Conservation (phyloP, 108 stramenopile genomes). For the Craspedostauros australis region DNA sequence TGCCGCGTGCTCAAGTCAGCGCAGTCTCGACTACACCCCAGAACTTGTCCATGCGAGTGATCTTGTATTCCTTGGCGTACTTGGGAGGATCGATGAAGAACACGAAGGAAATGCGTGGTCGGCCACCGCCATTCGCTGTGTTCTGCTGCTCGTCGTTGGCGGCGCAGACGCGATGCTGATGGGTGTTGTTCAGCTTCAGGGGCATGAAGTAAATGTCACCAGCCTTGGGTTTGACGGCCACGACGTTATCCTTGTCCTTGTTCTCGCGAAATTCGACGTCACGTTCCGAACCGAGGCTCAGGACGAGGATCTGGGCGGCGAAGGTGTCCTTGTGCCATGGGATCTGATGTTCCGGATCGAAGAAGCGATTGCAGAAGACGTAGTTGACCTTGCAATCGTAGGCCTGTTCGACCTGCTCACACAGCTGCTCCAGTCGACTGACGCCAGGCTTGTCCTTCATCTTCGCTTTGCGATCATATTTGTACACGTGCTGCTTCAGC, state of each 20-base stretch:
- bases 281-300: conserved; percentile 3
- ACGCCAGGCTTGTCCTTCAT: too few species aligned
- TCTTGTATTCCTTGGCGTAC: conserved; percentile 9
- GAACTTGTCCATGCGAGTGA: conserved; percentile 5
- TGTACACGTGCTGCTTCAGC: neutral
- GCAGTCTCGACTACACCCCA: too few species aligned
- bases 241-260: conserved; percentile 2
- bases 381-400: conserved; percentile 6
- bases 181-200: conserved; percentile 6
- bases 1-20: too few species aligned
- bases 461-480: too few species aligned
- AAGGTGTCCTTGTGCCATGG: conserved; percentile 18
- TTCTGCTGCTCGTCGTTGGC: neutral
- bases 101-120: conserved; percentile 3
- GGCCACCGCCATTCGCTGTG: too few species aligned
- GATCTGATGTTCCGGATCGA: conserved; percentile 7
- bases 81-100: conserved; percentile 7
- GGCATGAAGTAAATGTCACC: conserved; percentile 20
- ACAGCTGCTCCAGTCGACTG: too few species aligned
- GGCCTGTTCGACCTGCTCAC: neutral
- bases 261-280: conserved; percentile 8
- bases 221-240: neutral
- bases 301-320: conserved; percentile 9
- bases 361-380: conserved; percentile 15
- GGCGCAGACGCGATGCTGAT: conserved; percentile 4